phyloP scores from a whole-genome alignment of 495 filamentous ascomycete genomes.

The Lasiosphaeriaceae sp. region DNA sequence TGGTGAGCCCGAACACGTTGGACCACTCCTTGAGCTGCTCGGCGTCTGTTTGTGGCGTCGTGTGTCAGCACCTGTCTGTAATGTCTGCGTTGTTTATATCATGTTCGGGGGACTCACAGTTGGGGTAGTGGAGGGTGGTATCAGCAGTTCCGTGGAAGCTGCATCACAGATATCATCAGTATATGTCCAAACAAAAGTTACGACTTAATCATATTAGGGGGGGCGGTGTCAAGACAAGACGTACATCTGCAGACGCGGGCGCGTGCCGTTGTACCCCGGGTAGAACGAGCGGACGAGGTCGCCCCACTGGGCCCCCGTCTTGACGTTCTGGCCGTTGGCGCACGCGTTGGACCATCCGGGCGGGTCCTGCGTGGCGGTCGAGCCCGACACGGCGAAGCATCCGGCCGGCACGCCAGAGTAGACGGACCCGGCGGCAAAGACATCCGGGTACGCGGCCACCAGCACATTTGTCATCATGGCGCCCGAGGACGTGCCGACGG shows the following conservation, averaged over 20 bases:
- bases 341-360: conserved; percentile 47
- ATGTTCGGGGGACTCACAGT: conserved; percentile 21
- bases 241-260: conserved; percentile 48
- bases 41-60: conserved; percentile 9
- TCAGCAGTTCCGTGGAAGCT: conserved; percentile 46
- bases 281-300: conserved; percentile 45
- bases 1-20: conserved; percentile 37
- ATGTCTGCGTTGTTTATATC: too few species aligned
- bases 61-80: too few species aligned
- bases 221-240: conserved; percentile 3
- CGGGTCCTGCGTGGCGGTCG: conserved; percentile 40
- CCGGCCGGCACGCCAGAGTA: conserved; percentile 49
- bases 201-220: too few species aligned
- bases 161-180: conserved; percentile 8
- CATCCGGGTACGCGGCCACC: conserved; percentile 46
- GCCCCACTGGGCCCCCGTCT: conserved; percentile 48
- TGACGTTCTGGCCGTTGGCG: conserved; percentile 41
- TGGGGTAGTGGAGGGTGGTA: conserved; percentile 38
- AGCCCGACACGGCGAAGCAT: conserved; percentile 42
- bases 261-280: conserved; percentile 44
- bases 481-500: conserved; percentile 46
- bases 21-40: conserved; percentile 30
- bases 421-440: conserved; percentile 47
- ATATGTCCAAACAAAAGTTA: neutral
- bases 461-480: conserved; percentile 56